Base-by-base conservation (phyloP, 352 stramenopile species). In the Phytophthora pisi region DNA sequence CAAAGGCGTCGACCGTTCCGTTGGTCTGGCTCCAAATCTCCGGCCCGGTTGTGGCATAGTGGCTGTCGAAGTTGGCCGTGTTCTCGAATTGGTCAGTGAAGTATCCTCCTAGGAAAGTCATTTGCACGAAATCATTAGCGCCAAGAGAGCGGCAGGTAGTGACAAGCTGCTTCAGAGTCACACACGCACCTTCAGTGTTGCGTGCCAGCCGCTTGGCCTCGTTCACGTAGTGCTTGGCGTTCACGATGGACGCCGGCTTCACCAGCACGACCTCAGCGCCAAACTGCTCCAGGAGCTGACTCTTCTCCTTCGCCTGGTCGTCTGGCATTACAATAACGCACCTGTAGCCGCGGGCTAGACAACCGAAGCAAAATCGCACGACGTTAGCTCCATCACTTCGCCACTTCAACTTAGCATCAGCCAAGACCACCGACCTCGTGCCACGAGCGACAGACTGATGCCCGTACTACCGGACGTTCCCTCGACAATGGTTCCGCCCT, bases 61-160 rank as follows among this genome's bases (percentile, higher is more conserved):
- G 97, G 11, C 90, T 96, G 5, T 95, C 77, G 23, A 93, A 97
- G 82, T 99, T 99, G 28, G 95, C 87, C 23, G 86, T 81, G 76
- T 99, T 99, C 63, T 99, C 97, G 73, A 99, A 99, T 73, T 99
- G 98, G 71, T 99, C 92, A 38, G 97, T 91, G 74, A 99, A 99
- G 57, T 98, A 96, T 7, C 90, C 96, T 26, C 90, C 89, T 93
- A 53, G 9, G 0, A 42, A 62, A 40, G 57, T 10, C 18, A 63
- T 11, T 20, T 15, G n/a, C 15, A 53, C 23, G 16, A 40, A 15
- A 16, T 23, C 9, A 18, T 53, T 20, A 53, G 47, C 9, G 11
- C 23, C 24, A 24, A 15, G 16, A 50, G 6, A 50, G 5, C 23
- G 18, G 11, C 23, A 53, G 23, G 47, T 20, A 28, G 36, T 11